These are phyloP conservation scores for Rhodofomes roseus DNA, from an alignment of 1,284 basidiomycete genomes.

Conservation along the genomic window DNA sequence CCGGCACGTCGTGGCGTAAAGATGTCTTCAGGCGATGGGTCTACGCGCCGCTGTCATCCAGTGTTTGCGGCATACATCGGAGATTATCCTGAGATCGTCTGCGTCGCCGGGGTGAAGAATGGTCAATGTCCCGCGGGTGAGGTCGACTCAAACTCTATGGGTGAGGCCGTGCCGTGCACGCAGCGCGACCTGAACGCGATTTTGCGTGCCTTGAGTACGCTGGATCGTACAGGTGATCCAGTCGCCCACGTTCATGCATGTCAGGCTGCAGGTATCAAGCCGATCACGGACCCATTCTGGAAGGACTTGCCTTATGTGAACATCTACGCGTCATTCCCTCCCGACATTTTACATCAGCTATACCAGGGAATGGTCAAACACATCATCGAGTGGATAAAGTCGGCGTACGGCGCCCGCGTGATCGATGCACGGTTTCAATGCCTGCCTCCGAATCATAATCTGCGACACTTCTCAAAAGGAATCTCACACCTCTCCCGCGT, in stretches of 20 bases:
- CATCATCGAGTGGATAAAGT: conserved; percentile 26
- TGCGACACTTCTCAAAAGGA: conserved; percentile 36
- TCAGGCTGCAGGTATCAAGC: conserved; percentile 1
- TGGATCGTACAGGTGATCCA: not conserved
- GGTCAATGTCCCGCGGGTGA: conserved; percentile 3
- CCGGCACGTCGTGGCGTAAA: conserved; percentile 13
- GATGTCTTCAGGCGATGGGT: conserved; percentile 16
- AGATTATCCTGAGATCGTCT: conserved; percentile 24
- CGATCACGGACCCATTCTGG: conserved; percentile 33
- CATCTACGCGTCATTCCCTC: conserved; percentile 33
- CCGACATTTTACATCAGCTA: conserved; percentile 22
- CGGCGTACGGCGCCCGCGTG: conserved; percentile 22
- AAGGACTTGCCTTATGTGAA: conserved; percentile 28
- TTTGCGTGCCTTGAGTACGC: not conserved
- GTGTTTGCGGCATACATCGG: conserved; percentile 19
- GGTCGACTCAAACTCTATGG: not conserved
- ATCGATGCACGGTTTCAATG: conserved; percentile 31
- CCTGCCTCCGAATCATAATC: conserved; percentile 32
- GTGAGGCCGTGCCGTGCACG: not conserved
- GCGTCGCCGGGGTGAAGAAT: conserved; percentile 11
- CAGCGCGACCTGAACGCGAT: not conserved
- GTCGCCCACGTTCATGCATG: not conserved
- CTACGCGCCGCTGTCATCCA: conserved; percentile 13
- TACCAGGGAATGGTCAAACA: conserved; percentile 30
- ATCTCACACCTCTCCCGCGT: conserved; percentile 23